Base-by-base conservation (phyloP, 805 yeast species). In the Trichomonascus vanleenenianus region DNA sequence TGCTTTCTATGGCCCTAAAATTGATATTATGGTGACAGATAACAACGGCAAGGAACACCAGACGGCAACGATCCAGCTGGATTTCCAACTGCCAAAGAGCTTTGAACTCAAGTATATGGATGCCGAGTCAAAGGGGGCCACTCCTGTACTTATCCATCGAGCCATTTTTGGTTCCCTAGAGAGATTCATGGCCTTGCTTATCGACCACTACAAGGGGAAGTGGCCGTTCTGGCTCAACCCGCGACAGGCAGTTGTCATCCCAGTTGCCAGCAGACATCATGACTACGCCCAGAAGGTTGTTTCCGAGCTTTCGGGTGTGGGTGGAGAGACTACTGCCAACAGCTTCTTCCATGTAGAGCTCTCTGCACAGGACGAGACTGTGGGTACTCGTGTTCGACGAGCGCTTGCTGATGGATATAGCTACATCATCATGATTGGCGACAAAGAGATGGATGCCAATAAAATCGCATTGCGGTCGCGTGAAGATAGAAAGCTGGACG, bases 161-260 rank as follows among this genome's bases (percentile, higher is more conserved):
- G 98, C 98, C 0, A 87, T 91, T 1, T 86, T 87, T 61, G 98
- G 98, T 0, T 88, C 97, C 0, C 72, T 93, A 7, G 98, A 93
- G 62, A 72, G 98, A 57, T 93, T 93, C 59, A 67, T 93, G 66
- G 96, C 97, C 1, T 75, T 93, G 48, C 68, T 93, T 49, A 79
- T 93, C 43, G 97, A 93, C 61, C 94, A 89, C 53, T 86, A 80
- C 61, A 76, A 78, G 46, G 98, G 97, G 0, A 81, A 82, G 54
- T 93, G 97, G 97, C 98, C 98, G 8, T 88, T 93, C 61, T 93
- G 98, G 98, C 60, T 93, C 38, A 86, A 83, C 52, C 97, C 97
- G 5, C 73, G 94, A 50, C 98, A 93, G 61, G 93, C 91, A 0
- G 72, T 84, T 34, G 72, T 93, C 2, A 72, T 93, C 4, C 97